Base-by-base conservation (phyloP, 2,329 filamentous ascomycete genomes). In the Phialophora expanda region DNA sequence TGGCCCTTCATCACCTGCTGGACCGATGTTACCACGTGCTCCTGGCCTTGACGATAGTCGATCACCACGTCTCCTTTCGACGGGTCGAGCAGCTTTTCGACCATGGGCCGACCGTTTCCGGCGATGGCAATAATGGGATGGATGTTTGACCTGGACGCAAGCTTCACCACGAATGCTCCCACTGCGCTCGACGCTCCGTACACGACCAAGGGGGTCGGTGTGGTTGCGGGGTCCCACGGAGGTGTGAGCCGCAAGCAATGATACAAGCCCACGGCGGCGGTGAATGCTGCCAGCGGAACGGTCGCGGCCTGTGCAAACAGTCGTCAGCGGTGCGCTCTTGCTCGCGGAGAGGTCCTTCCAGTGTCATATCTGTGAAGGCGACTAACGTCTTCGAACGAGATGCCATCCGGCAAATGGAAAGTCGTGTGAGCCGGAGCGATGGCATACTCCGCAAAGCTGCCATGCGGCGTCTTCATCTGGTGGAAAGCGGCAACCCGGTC, bases 81-180 rank as follows among this genome's bases (percentile, higher is more conserved):
- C 28, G 30, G 73, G 72, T 86, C 82, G 61, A 88, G 81, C 38
- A 87, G 75, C 0, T 72, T 9, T 28, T 61, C 58, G 12, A 61
- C 58, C 46, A 61, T 41, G 17, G 48, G 48, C 9, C 22, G 9
- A 20, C 58, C 58, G 11, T 28, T 77, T 8, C 87, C 87, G 0
- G 87, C 86, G 7, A 89, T 79, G 66, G 81, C 83, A 69, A 89
- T 86, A 50, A 89, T 75, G 0, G 87, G 87, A 74, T 88, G 85
- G 66, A 89, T 85, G 73, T 86, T 85, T 66, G 81, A 82, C 11
- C 77, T 76, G 4, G 70, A 72, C 9, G 86, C 86, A 17, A 89
- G 78, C 73, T 89, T 86, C 51, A 88, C 76, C 0, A 82, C 82
- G 69, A 85, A 89, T 7, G 83, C 76, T 8, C 87, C 87, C 1